Evolutionary conservation across 129 eudicot species (phyloP).

Genomic region (Oenanthe sinensis): DNA sequence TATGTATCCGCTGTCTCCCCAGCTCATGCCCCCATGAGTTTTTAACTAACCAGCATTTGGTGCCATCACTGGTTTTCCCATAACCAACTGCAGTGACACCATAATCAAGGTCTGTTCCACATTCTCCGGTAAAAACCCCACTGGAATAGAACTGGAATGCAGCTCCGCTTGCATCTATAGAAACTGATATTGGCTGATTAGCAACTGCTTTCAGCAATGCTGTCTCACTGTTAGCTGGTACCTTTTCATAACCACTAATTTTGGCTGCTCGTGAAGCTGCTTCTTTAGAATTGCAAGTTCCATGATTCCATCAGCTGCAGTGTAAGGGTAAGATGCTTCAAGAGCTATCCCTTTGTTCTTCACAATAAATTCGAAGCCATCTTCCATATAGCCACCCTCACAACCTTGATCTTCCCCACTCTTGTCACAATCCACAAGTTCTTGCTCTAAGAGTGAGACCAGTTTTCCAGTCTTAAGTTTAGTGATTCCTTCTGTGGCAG

Average conservation of each 20-base stretch:
- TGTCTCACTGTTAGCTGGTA: conserved; percentile 16
- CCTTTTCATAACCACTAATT: conserved; percentile 15
- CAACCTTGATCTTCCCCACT: conserved; percentile 29
- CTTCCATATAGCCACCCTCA: conserved; percentile 24
- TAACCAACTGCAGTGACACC: conserved; percentile 33
- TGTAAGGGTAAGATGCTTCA: conserved; percentile 24
- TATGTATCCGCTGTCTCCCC: conserved; percentile 52
- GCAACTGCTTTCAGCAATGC: conserved; percentile 26
- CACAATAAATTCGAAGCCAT: conserved; percentile 17
- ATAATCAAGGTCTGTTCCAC: conserved; percentile 22
- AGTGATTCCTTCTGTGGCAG: conserved; percentile 31
- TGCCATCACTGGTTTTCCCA: conserved; percentile 19
- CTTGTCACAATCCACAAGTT: conserved; percentile 27
- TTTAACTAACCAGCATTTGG: conserved; percentile 29
- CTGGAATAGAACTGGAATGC: conserved; percentile 22
- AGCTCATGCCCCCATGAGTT: conserved; percentile 32
- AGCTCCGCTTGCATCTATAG: conserved; percentile 16
- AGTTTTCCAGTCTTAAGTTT: conserved; percentile 23
- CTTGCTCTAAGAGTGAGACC: conserved; percentile 35
- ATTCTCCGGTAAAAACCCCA: conserved; percentile 22
- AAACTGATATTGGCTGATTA: conserved; percentile 24
- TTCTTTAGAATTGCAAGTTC: conserved; percentile 17
- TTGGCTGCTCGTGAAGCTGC: conserved; percentile 13
- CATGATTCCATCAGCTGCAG: conserved; percentile 7
- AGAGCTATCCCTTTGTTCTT: conserved; percentile 26